Evolutionary conservation across 1,139 yeast species (phyloP), one percentile per base, ranked within the genome.

Genomic region (Wickerhamiella pararugosa): DNA sequence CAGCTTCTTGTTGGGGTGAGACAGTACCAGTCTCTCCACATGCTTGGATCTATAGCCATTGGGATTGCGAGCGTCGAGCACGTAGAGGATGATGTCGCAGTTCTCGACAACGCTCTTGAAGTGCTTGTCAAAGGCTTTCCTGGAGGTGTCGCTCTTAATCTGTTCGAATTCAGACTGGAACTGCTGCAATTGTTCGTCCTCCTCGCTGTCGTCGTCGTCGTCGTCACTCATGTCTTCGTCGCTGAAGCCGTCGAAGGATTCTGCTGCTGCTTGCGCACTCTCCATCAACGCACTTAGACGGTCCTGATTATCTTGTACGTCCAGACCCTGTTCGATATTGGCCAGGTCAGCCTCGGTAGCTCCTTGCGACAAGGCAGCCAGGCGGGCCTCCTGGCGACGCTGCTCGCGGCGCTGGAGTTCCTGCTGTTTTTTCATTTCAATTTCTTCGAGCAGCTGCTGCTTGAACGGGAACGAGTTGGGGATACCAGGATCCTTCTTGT

Each of bases 11-110:
- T 82, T 82, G 48, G 76, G 79, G 52, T 76, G 73, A 55, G 81
- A 80, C 48, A 87, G 65, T 33, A 90, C 87, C 1, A 93, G 83
- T 58, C 83, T 80, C 66, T 90, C 99, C 33, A 90, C 92, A 58
- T 76, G 83, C 58, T 77, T 75, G 8, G 96, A 86, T 58, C 99
- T 75, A 5, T 98, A 90, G 30, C 87, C 77, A 60, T 83, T 95
- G 42, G 99, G 98, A 62, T 90, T 96, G 62, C 99, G 77, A 3
- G 99, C 95, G 64, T 90, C 99, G 56, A 90, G 67, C 25, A 90
- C 96, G 54, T 92, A 90, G 44, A 90, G 68, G 28, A 90, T 70
- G 45, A 90, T 96, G 62, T 87, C 97, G 1, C 95, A 69, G 28
- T 86, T 78, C 46, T 84, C 96, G 38, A 87, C 87, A 41, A 87